Evolutionary conservation across 202 grass and related monocot species (phyloP), one percentile per base, ranked within the genome.

Genomic region (Schoenoplectus triqueter): DNA sequence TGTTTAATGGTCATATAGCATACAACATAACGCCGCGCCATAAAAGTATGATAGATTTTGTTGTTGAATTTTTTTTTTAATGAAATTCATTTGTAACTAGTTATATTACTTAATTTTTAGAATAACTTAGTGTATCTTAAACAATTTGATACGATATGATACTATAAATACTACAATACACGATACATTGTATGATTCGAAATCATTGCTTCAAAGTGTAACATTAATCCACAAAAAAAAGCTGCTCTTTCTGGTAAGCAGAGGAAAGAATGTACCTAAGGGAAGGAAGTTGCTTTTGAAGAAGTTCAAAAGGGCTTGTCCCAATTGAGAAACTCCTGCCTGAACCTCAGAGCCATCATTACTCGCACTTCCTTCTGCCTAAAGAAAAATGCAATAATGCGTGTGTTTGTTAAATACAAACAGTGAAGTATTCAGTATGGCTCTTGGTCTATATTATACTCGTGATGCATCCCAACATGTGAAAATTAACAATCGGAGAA

Each of bases 251-350:
- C 42, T 64, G 14, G 42, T 42, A 44, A 7, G 47, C 6, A 6
- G 20, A 84, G 78, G 47, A 9, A 14, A 13, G 54, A 64, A 54
- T 21, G 52, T 75, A 93, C 95, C 95, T 75, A 98, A 82, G 47
- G 95, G 95, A 88, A 98, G 95, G 87, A 95, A 98, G 66, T 98
- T 98, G 84, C 78, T 88, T 52, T 86, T 50, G 41, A 67, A 80
- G 80, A 98, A 98, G 19, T 41, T 82, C 56, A 92, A 66, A 59
- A 88, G 15, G 48, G 59, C 71, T 14, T 84, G 19, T 63, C 85
- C 75, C 54, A 82, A 86, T 8, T 67, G 20, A 71, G 66, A 76
- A 85, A 78, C 66, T 76, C 83, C 44, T 64, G 15, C 70, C 62
- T 64, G 40, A 57, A 57, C 82, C 64, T 85, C 14, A 49, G 73